Conservation (phyloP, 1,284 basidiomycete species). For the Wolfiporia cocos region DNA sequence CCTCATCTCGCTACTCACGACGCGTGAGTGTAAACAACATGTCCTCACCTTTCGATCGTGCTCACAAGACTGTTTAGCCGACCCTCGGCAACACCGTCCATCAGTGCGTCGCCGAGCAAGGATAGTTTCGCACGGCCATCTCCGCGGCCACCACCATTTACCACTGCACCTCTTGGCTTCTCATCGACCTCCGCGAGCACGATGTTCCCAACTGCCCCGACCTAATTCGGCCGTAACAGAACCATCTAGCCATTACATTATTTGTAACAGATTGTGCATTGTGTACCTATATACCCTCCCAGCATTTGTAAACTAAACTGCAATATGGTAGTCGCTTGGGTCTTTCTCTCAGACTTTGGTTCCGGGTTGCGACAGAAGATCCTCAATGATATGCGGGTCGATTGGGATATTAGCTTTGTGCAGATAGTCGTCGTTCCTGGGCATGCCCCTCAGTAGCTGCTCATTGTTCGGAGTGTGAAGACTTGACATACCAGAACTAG, state of each 20-base stretch:
- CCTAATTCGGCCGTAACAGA: too few relatives aligned
- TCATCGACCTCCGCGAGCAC: too few relatives aligned
- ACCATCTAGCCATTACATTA: too few relatives aligned
- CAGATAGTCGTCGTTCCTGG: slow-evolving; percentile 80
- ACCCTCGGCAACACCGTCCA: slow-evolving; percentile 24
- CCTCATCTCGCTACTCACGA: slow-evolving; percentile 3
- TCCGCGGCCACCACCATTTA: slow-evolving; percentile 24
- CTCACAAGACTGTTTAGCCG: too few relatives aligned
- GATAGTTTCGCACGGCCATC: slow-evolving; percentile 26
- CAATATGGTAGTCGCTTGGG: slow-evolving; percentile 3
- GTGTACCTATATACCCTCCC: slow-evolving; percentile 13
- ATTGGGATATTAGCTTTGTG: slow-evolving; percentile 53
- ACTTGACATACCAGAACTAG: slow-evolving; percentile 38
- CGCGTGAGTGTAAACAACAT: slow-evolving; percentile 3
- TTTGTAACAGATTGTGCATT: too few relatives aligned
- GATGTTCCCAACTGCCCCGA: too few relatives aligned
- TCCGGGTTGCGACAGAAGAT: slow-evolving; percentile 31
- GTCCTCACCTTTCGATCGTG: too few relatives aligned
- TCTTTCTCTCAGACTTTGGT: too few relatives aligned
- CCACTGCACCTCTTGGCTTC: slow-evolving; percentile 21
- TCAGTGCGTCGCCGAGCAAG: slow-evolving; percentile 35
- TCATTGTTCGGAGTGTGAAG: neutral
- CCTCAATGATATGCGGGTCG: slow-evolving; percentile 46
- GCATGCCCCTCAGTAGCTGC: neutral
- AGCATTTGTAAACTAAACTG: slow-evolving; percentile 15